Percentiles rank a stretch among this genome's conserved stretches.
These are phyloP conservation scores for Penicillium turbatum DNA, from an alignment of 495 filamentous ascomycete genomes.

Conservation along the genomic window DNA sequence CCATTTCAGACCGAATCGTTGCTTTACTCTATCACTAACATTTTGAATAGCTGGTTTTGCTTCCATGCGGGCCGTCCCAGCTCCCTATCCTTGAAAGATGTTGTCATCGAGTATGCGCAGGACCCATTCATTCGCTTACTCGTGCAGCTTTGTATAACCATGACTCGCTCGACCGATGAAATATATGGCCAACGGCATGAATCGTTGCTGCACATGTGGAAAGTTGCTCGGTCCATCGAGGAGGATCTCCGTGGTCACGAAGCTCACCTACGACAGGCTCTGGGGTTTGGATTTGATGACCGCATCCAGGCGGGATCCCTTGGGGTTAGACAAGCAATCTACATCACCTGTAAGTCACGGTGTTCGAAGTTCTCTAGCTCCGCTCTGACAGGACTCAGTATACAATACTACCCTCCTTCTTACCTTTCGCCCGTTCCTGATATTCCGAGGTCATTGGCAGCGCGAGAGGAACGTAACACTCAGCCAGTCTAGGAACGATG, in stretches of 20 bases:
- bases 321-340: conserved; percentile 37
- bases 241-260: conserved; percentile 35
- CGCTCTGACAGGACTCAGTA: conserved; percentile 21
- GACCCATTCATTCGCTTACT: conserved; percentile 35
- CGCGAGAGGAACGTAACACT: conserved; percentile 25
- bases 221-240: conserved; percentile 35
- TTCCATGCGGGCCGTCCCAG: conserved; percentile 41
- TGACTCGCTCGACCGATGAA: conserved; percentile 33
- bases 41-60: conserved; percentile 36
- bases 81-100: conserved; percentile 32
- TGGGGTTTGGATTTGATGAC: conserved; percentile 36
- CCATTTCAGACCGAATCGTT: neutral
- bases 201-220: conserved; percentile 44
- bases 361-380: neutral
- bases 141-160: conserved; percentile 30
- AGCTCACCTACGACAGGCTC: conserved; percentile 22
- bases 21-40: neutral
- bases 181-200: conserved; percentile 41
- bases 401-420: conserved; percentile 41
- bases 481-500: neutral
- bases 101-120: conserved; percentile 32
- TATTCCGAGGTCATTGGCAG: conserved; percentile 41
- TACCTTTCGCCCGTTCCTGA: conserved; percentile 44
- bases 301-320: conserved; percentile 28
- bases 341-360: conserved; percentile 29